A percentile compares a stretch with the other conserved stretches of the same genome.
Conservation (phyloP, 306 rosid genomes). For the Casuarina glauca region DNA sequence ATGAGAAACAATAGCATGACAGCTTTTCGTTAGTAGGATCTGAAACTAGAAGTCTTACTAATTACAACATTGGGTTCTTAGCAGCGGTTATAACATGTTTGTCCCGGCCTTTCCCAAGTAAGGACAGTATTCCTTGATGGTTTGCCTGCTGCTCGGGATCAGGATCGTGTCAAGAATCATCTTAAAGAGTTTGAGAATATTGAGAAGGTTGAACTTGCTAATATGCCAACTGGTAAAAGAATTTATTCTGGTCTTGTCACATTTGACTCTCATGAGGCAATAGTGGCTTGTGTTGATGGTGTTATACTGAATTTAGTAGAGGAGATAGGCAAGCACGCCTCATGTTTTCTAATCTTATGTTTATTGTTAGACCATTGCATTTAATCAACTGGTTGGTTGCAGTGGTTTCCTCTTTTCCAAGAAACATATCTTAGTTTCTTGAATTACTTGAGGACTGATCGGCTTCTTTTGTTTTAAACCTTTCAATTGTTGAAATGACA, state of each 20-base stretch:
- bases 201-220: constrained; percentile 15
- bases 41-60: not conserved
- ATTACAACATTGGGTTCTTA: not conserved
- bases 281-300: constrained; percentile 6
- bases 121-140: constrained; percentile 13
- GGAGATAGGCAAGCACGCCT: constrained; percentile 8
- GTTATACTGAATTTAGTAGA: not conserved
- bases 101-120: not conserved
- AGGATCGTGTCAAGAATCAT: constrained; percentile 2
- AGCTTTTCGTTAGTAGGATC: not conserved
- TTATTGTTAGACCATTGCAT: not conserved
- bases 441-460: too few relatives aligned
- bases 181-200: constrained; percentile 10
- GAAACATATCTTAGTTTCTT: too few relatives aligned
- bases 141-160: constrained; percentile 17
- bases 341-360: not conserved
- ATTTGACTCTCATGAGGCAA: not conserved
- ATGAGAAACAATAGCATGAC: not conserved
- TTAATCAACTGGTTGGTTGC: too few relatives aligned
- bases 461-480: too few relatives aligned
- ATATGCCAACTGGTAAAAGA: constrained; percentile 16
- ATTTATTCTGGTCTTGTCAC: constrained; percentile 6
- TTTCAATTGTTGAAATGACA: too few relatives aligned
- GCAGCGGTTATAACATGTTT: not conserved
- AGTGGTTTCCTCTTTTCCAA: too few relatives aligned